These are phyloP conservation scores for Trametes meyenii DNA, from an alignment of 768 basidiomycete genomes.

Conservation along the genomic window DNA sequence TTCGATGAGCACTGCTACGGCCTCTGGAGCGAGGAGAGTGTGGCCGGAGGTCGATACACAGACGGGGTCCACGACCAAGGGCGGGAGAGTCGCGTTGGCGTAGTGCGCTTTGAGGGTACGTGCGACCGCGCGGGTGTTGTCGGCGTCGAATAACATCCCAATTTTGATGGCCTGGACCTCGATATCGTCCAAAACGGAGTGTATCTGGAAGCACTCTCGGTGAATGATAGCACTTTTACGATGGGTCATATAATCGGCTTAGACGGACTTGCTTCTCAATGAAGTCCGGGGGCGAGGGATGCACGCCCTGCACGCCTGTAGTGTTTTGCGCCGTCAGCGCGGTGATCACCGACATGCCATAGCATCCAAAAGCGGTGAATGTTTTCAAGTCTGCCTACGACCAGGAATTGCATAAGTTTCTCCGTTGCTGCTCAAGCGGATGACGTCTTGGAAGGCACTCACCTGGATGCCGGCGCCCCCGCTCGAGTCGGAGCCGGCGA, in stretches of 20 bases:
- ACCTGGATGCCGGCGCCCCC: conserved; percentile 93
- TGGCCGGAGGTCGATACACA: conserved; percentile 92
- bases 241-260: conserved; percentile 23
- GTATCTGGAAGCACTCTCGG: conserved; percentile 49
- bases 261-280: conserved; percentile 67
- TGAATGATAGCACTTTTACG: background rate
- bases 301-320: conserved; percentile 74
- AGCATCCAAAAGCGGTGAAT: conserved; percentile 76
- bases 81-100: conserved; percentile 38
- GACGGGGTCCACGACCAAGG: conserved; percentile 86
- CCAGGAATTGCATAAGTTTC: background rate
- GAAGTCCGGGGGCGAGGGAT: conserved; percentile 68
- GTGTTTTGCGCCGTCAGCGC: conserved; percentile 93
- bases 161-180: conserved; percentile 78
- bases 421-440: background rate
- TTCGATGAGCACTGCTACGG: conserved; percentile 57
- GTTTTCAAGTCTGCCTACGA: conserved; percentile 84
- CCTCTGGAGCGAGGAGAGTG: conserved; percentile 67
- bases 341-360: conserved; percentile 81
- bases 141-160: conserved; percentile 80
- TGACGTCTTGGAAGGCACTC: conserved; percentile 12
- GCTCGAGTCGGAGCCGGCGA: conserved; percentile 80
- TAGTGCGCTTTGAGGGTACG: conserved; percentile 50
- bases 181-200: conserved; percentile 72
- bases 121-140: conserved; percentile 54